Evolutionary conservation across 192 early-diverging fungal species (phyloP).

Genomic region (Entomortierella lignicola): DNA sequence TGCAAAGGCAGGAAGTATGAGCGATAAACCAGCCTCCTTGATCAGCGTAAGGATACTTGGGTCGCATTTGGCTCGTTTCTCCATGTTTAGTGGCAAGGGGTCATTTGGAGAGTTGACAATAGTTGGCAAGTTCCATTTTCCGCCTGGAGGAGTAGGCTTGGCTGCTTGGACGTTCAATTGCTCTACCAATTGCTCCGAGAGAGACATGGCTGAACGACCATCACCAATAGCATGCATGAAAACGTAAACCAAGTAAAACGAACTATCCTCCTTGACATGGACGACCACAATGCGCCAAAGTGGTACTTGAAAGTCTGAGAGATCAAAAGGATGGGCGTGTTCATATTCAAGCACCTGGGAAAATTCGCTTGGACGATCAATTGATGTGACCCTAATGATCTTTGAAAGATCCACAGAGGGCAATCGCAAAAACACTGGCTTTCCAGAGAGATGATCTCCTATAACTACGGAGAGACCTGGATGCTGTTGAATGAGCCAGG

Average conservation of each 20-base stretch:
- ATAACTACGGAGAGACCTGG: slow-evolving; percentile 31
- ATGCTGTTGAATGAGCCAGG: slow-evolving; percentile 33
- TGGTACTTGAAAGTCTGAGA: slow-evolving; percentile 6
- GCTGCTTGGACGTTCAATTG: slow-evolving; percentile 32
- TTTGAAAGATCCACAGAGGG: slow-evolving; percentile 16
- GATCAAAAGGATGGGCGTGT: slow-evolving; percentile 10
- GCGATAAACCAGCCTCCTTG: slow-evolving; percentile 15
- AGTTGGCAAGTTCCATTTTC: not conserved
- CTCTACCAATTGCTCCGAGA: slow-evolving; percentile 29
- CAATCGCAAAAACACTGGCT: slow-evolving; percentile 25
- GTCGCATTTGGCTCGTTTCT: slow-evolving; percentile 10
- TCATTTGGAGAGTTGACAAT: slow-evolving; percentile 3
- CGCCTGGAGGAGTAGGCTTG: not conserved
- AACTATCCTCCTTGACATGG: slow-evolving; percentile 26
- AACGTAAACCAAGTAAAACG: slow-evolving; percentile 28
- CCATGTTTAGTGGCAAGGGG: slow-evolving; percentile 13
- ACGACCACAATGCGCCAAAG: slow-evolving; percentile 39
- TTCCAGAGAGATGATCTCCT: slow-evolving; percentile 19
- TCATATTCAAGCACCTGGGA: slow-evolving; percentile 27
- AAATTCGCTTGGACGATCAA: slow-evolving; percentile 3
- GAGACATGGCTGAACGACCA: slow-evolving; percentile 22
- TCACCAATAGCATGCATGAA: slow-evolving; percentile 46
- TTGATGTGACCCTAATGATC: slow-evolving; percentile 13
- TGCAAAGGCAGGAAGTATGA: slow-evolving; percentile 17
- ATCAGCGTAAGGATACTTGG: slow-evolving; percentile 3